Evolutionary conservation across 768 basidiomycete species (phyloP).

Genomic region (Leccinum uliginosum): DNA sequence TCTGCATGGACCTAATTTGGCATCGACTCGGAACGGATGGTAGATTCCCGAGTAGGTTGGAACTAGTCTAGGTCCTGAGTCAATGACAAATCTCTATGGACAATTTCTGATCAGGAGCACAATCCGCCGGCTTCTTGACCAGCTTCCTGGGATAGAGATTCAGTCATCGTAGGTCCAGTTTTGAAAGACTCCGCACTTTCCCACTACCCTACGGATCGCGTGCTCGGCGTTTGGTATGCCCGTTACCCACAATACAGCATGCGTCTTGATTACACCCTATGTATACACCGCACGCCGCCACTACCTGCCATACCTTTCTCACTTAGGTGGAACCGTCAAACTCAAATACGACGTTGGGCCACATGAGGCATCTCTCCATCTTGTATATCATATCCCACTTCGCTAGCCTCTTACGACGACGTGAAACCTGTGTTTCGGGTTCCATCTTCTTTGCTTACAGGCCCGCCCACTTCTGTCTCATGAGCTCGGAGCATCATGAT

Average conservation of each 20-base stretch:
- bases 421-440: constrained; percentile 3
- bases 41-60: background rate
- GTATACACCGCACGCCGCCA: background rate
- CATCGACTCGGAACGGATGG: background rate
- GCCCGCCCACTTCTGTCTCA: background rate
- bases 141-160: background rate
- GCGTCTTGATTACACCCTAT: background rate
- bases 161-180: background rate
- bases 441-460: background rate
- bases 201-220: background rate
- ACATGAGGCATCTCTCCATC: background rate
- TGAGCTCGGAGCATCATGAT: background rate
- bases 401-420: background rate
- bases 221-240: background rate
- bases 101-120: background rate
- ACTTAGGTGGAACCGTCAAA: background rate
- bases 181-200: background rate
- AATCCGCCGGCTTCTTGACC: background rate
- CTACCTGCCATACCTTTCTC: background rate
- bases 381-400: background rate
- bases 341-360: background rate
- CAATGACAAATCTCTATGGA: background rate
- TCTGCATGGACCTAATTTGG: background rate
- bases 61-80: background rate
- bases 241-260: background rate